Base-by-base conservation (phyloP, 352 stramenopile species). In the Globisporangium nunn region DNA sequence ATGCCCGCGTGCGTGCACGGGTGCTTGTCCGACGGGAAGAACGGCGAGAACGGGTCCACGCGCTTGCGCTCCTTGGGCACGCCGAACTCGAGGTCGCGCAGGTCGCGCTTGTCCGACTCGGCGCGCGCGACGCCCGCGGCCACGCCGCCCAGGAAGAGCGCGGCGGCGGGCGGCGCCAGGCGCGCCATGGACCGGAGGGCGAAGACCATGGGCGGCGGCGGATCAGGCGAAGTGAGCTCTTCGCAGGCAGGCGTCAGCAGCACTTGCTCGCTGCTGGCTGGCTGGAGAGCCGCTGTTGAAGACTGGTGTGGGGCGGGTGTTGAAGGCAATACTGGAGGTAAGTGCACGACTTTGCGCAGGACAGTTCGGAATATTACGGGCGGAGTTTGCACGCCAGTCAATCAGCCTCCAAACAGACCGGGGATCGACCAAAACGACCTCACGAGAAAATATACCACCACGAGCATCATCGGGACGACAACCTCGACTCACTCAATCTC, bases 1-100 rank as follows among this genome's bases (percentile, higher is more conserved):
- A 95, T 93, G 50, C 88, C 85, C 8, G 87, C 83, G 61, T 95
- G 76, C 48, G 88, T 96, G 68, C 88, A 96, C 61, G 85, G 81
- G 67, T 96, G 88, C 64, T 94, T 94, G 71, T 94, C 85, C 28
- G 85, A 94, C 55, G 85, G 85, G 59, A 94, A 94, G 65, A 94
- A 94, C 7, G 85, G 85, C 55, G 85, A 94, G 71, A 92, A 89
- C 50, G 85, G 85, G 52, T 94, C 85, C 58, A 94, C 85, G 67
- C 85, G 85, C 68, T 94, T 94, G 72, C 85, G 85, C 62, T 94
- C 80, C 54, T 88, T 75, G 2, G 85, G 85, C 53, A 94, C 78
- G 48, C 85, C 85, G 50, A 94, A 94, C 68, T 94, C 85, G 14
- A 88, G 74, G 66, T 94, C 85, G 48, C 85, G 79, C 56, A 94